Evolutionary conservation across 257 asterid species (phyloP).

Genomic region (Leonotis leonurus): DNA sequence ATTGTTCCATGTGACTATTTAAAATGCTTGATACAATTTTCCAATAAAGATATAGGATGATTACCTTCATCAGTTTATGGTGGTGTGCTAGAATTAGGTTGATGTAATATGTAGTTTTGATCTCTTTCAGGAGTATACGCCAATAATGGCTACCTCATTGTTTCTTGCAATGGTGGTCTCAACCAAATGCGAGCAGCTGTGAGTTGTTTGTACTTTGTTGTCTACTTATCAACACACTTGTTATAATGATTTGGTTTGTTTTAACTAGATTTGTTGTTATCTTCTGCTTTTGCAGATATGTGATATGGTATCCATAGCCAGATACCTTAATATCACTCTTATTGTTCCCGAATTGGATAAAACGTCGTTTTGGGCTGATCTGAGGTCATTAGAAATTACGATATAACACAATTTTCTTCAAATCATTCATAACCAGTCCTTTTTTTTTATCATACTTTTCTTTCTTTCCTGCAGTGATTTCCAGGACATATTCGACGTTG

Average conservation of each 20-base stretch:
- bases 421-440: not conserved
- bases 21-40: not conserved
- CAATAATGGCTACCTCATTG: constrained; percentile 66
- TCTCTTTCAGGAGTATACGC: constrained; percentile 41
- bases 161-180: constrained; percentile 80
- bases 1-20: not conserved
- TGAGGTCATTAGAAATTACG: constrained; percentile 33
- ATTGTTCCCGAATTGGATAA: constrained; percentile 69
- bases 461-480: constrained; percentile 44
- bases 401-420: not conserved
- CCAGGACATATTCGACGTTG: constrained; percentile 57
- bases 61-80: not conserved
- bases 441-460: not conserved
- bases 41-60: not conserved
- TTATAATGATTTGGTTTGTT: not conserved
- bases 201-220: constrained; percentile 18
- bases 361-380: constrained; percentile 71
- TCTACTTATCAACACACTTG: not conserved
- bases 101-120: not conserved
- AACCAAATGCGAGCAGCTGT: constrained; percentile 81
- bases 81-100: not conserved
- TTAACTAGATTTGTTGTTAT: not conserved
- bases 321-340: constrained; percentile 51
- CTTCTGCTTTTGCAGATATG: constrained; percentile 44
- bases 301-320: constrained; percentile 73